phyloP scores from a whole-genome alignment of 495 filamentous ascomycete species.

The Penicillium antarcticum region DNA sequence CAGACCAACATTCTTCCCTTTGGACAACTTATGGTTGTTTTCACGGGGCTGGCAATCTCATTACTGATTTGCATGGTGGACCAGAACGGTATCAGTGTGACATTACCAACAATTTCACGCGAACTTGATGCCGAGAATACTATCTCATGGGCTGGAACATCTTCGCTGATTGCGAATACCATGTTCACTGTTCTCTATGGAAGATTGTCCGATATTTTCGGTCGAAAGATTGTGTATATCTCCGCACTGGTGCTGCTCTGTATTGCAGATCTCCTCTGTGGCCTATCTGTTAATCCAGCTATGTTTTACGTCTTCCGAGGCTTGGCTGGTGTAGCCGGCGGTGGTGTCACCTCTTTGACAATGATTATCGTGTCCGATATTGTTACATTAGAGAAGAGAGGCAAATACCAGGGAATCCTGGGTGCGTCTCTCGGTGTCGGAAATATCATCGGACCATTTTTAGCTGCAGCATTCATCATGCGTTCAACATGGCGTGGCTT shows the following conservation, averaged over 20 bases:
- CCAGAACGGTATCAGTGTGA: conserved; percentile 60
- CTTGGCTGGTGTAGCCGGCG: conserved; percentile 51
- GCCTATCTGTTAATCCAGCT: conserved; percentile 44
- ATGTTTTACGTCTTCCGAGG: conserved; percentile 57
- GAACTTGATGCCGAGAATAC: conserved; percentile 55
- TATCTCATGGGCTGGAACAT: conserved; percentile 76
- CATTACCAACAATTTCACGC: conserved; percentile 56
- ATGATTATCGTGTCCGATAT: conserved; percentile 52
- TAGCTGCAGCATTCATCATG: conserved; percentile 44
- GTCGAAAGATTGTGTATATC: conserved; percentile 51
- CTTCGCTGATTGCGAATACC: conserved; percentile 69
- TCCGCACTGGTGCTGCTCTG: conserved; percentile 45
- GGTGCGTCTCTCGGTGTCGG: conserved; percentile 41
- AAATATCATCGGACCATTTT: conserved; percentile 44
- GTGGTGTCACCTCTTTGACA: conserved; percentile 48
- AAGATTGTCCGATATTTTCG: conserved; percentile 57
- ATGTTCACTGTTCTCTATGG: conserved; percentile 64
- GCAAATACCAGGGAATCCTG: conserved; percentile 45
- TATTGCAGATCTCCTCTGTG: conserved; percentile 52
- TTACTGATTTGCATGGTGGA: conserved; percentile 59
- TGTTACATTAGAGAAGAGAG: conserved; percentile 43
- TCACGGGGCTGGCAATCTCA: conserved; percentile 49
- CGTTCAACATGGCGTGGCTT: conserved; percentile 48
- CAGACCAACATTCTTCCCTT: conserved; percentile 59
- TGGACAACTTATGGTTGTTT: conserved; percentile 54